These are phyloP conservation scores for Pseudomicrostroma phylloplanum DNA, from an alignment of 1,284 basidiomycete species.

Conservation along the genomic window DNA sequence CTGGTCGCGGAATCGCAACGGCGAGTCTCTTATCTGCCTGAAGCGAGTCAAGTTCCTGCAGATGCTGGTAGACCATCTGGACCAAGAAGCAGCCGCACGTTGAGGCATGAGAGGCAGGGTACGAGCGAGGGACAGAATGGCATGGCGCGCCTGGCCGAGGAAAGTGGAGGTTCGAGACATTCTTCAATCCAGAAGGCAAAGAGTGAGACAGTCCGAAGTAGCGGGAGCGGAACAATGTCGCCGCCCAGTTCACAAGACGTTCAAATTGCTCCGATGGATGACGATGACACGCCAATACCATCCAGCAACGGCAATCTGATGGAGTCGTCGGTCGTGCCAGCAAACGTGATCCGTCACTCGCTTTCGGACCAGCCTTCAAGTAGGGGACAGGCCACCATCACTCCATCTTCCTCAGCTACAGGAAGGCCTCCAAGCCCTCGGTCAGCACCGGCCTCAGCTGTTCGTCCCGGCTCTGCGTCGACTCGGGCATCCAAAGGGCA, in stretches of 20 bases:
- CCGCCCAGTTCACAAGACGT: too few species aligned
- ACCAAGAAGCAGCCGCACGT: background rate
- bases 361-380: background rate
- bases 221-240: too few species aligned
- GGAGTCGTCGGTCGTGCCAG: too few species aligned
- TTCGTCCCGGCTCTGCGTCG: background rate
- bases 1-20: constrained; percentile 20
- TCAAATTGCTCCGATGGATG: too few species aligned
- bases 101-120: constrained; percentile 17
- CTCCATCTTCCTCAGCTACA: too few species aligned
- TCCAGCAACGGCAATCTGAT: constrained; percentile 1
- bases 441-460: background rate
- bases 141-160: too few species aligned
- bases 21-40: background rate
- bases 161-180: too few species aligned
- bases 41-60: background rate
- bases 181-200: background rate
- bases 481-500: background rate
- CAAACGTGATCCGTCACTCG: too few species aligned
- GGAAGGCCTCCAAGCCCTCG: too few species aligned
- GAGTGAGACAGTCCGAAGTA: too few species aligned
- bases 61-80: background rate
- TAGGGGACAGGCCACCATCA: too few species aligned
- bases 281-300: too few species aligned
- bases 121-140: constrained; percentile 18